A percentile compares a stretch with the other conserved stretches of the same genome.
phyloP scores from a whole-genome alignment of 2,329 filamentous ascomycete genomes.

The Trichocomaceae sp. region DNA sequence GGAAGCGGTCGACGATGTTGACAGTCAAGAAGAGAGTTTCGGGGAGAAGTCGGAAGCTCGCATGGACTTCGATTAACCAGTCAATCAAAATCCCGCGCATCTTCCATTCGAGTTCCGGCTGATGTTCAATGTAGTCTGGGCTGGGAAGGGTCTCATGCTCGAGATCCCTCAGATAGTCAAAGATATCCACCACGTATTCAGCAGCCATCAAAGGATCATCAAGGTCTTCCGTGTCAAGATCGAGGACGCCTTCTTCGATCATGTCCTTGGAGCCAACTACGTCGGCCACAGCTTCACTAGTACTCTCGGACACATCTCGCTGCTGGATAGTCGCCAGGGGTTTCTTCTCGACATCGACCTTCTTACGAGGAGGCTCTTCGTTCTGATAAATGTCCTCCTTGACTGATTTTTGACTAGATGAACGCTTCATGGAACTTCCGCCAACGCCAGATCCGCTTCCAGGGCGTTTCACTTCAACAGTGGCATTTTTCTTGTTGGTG shows the following conservation, averaged over 20 bases:
- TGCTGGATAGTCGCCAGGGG: slow-evolving; percentile 28
- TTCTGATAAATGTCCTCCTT: slow-evolving; percentile 53
- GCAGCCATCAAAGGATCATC: slow-evolving; percentile 97
- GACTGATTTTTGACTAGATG: slow-evolving; percentile 47
- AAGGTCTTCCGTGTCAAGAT: slow-evolving; percentile 78
- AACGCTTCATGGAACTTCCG: slow-evolving; percentile 61
- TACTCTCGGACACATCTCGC: slow-evolving; percentile 25
- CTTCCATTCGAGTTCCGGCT: slow-evolving; percentile 96
- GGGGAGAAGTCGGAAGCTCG: slow-evolving; percentile 86
- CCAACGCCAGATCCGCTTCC: slow-evolving; percentile 66
- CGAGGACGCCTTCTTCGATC: slow-evolving; percentile 34
- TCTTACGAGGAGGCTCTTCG: slow-evolving; percentile 63
- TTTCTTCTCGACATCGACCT: slow-evolving; percentile 52
- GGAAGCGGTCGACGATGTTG: slow-evolving; percentile 97
- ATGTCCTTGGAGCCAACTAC: slow-evolving; percentile 36
- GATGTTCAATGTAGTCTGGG: slow-evolving; percentile 88
- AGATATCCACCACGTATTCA: slow-evolving; percentile 95
- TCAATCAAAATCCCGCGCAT: slow-evolving; percentile 95
- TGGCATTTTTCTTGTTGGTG: slow-evolving; percentile 53
- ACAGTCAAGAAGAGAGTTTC: slow-evolving; percentile 95
- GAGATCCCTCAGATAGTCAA: slow-evolving; percentile 85
- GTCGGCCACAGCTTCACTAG: slow-evolving; percentile 26
- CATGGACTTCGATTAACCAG: slow-evolving; percentile 98
- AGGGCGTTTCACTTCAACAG: slow-evolving; percentile 61
- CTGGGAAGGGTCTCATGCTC: slow-evolving; percentile 79